These are phyloP conservation scores for Tetracentron sinense DNA, from an alignment of 164 flowering plant genomes.

Conservation along the genomic window DNA sequence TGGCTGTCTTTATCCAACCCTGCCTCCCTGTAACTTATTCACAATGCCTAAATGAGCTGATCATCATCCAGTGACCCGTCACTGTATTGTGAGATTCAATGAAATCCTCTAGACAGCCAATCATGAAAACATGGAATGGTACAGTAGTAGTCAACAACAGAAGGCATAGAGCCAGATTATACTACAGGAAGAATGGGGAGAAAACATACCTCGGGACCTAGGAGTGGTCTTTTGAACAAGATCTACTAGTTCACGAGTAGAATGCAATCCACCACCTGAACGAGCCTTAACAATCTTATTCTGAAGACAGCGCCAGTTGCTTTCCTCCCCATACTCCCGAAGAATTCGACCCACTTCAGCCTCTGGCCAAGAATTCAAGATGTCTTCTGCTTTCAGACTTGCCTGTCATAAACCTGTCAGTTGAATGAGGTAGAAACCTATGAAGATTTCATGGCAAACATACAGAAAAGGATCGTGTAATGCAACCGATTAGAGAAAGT, in stretches of 20 bases:
- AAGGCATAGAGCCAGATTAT: no score
- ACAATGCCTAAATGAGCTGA: not conserved
- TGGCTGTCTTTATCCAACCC: slow-evolving; percentile 98
- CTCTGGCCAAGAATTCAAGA: slow-evolving; percentile 91
- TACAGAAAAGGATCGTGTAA: not conserved
- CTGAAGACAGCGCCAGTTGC: slow-evolving; percentile 74
- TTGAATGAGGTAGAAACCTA: slow-evolving; percentile 16
- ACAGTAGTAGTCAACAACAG: no score
- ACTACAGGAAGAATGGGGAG: not conserved
- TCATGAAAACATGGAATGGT: not conserved
- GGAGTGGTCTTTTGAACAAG: slow-evolving; percentile 47
- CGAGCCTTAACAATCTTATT: slow-evolving; percentile 76
- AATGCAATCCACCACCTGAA: slow-evolving; percentile 65
- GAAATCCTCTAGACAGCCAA: not conserved
- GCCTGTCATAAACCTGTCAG: slow-evolving; percentile 75
- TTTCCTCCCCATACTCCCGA: slow-evolving; percentile 92
- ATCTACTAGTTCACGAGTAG: slow-evolving; percentile 63
- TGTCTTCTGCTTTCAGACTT: slow-evolving; percentile 79
- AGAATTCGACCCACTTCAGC: slow-evolving; percentile 76
- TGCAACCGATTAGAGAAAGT: not conserved
- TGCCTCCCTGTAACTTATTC: slow-evolving; percentile 59
- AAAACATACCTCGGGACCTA: slow-evolving; percentile 39
- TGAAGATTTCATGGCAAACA: slow-evolving; percentile 1
- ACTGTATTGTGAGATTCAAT: no score
- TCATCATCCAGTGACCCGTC: not conserved